Percentiles rank a stretch among this genome's conserved stretches.
These are phyloP conservation scores for Pholiota conissans DNA, from an alignment of 768 basidiomycete genomes.

Conservation along the genomic window DNA sequence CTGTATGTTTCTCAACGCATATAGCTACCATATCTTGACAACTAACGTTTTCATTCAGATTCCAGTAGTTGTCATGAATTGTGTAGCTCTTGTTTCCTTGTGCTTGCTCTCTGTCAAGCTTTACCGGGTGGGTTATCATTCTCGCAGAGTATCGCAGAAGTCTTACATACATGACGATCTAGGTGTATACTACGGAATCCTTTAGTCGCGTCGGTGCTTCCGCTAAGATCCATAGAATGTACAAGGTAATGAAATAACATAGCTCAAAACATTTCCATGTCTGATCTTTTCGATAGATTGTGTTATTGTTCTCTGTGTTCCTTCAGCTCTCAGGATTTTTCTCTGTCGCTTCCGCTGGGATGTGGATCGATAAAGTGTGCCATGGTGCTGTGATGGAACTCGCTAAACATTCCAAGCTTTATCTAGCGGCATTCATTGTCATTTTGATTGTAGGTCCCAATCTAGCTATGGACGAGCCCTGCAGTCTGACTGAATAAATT, in stretches of 20 bases:
- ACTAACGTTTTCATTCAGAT: slow-evolving; percentile 27
- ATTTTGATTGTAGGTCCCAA: slow-evolving; percentile 37
- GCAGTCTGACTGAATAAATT: not conserved
- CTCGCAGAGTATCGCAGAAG: not conserved
- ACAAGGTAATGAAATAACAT: slow-evolving; percentile 38
- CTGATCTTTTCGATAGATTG: slow-evolving; percentile 30
- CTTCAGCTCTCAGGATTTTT: slow-evolving; percentile 53
- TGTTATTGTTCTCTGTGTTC: slow-evolving; percentile 47
- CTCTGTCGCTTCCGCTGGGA: slow-evolving; percentile 39
- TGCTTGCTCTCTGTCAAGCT: slow-evolving; percentile 40
- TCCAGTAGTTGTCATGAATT: slow-evolving; percentile 40
- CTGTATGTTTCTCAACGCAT: slow-evolving; percentile 29
- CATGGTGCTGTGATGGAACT: slow-evolving; percentile 32
- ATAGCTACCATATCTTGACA: not conserved
- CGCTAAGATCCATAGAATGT: slow-evolving; percentile 40
- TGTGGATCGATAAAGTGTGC: slow-evolving; percentile 52
- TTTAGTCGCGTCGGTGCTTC: slow-evolving; percentile 53
- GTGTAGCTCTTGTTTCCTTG: slow-evolving; percentile 34
- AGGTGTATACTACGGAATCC: slow-evolving; percentile 46
- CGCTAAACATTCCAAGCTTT: slow-evolving; percentile 33
- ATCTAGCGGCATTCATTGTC: slow-evolving; percentile 41
- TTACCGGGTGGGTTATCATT: slow-evolving; percentile 32
- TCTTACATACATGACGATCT: too few species aligned
- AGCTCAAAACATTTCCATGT: not conserved
- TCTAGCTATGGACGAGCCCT: too few species aligned